phyloP scores from a whole-genome alignment of 768 basidiomycete species.

The Termitomyces sp. region DNA sequence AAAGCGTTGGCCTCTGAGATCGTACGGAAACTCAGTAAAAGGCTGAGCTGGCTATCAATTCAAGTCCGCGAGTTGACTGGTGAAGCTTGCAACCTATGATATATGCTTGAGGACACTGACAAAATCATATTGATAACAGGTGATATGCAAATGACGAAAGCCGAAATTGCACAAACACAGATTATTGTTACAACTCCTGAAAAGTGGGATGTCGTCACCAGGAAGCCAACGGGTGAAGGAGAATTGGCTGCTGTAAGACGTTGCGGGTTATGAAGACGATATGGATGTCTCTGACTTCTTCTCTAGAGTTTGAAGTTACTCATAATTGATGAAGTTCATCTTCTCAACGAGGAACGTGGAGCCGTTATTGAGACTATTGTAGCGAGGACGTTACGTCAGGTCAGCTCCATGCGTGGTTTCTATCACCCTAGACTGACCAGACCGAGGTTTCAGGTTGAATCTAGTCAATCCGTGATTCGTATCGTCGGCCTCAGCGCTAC shows the following conservation, averaged over 20 bases:
- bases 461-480: constrained; percentile 92
- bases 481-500: constrained; percentile 97
- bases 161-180: constrained; percentile 92
- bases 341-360: constrained; percentile 96
- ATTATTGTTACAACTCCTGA: constrained; percentile 99
- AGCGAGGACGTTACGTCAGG: constrained; percentile 90
- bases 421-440: neutral
- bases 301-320: constrained; percentile 84
- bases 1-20: constrained; percentile 97
- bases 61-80: constrained; percentile 90
- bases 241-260: constrained; percentile 83
- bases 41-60: constrained; percentile 85
- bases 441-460: constrained; percentile 70
- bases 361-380: constrained; percentile 99
- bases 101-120: neutral
- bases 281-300: neutral
- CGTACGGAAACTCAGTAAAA: constrained; percentile 86
- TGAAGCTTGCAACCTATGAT: constrained; percentile 24
- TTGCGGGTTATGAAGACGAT: neutral
- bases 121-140: constrained; percentile 36
- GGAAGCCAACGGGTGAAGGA: constrained; percentile 95
- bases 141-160: constrained; percentile 96
- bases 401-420: constrained; percentile 20
- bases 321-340: constrained; percentile 97
- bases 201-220: constrained; percentile 99